These are phyloP conservation scores for Protomyces inundatus DNA, from an alignment of 1,139 yeast species.

Conservation along the genomic window DNA sequence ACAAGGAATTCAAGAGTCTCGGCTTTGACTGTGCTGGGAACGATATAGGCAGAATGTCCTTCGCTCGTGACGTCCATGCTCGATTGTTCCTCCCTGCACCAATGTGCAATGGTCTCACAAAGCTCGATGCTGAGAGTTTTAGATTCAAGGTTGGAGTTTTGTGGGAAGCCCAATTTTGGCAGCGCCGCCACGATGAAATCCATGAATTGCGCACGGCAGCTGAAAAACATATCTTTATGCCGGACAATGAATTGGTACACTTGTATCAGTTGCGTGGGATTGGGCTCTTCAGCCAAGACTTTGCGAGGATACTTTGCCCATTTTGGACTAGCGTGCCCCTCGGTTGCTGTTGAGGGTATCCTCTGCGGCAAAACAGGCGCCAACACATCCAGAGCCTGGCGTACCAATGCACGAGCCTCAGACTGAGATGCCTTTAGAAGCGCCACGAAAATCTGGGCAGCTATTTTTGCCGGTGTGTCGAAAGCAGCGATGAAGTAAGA, in stretches of 20 bases:
- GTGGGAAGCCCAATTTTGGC: constrained; percentile 80
- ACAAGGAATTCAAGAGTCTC: constrained; percentile 78
- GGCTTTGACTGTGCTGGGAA: constrained; percentile 67
- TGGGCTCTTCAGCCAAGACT: constrained; percentile 81
- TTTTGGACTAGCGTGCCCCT: constrained; percentile 15
- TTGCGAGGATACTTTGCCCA: constrained; percentile 98
- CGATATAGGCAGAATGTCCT: not conserved
- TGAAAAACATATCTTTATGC: constrained; percentile 77
- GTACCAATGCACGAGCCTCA: constrained; percentile 77
- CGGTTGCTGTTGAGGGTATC: constrained; percentile 44
- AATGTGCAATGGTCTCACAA: constrained; percentile 73
- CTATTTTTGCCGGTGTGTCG: constrained; percentile 84
- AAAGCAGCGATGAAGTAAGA: constrained; percentile 80
- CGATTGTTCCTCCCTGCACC: constrained; percentile 53
- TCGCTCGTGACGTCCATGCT: constrained; percentile 6
- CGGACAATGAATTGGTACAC: constrained; percentile 86
- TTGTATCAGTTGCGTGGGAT: constrained; percentile 75
- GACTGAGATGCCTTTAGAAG: constrained; percentile 76
- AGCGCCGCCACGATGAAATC: constrained; percentile 89
- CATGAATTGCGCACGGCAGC: constrained; percentile 81
- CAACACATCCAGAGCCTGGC: constrained; percentile 78
- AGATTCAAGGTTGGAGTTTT: constrained; percentile 67
- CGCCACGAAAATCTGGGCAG: constrained; percentile 89
- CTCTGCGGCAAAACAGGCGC: constrained; percentile 85
- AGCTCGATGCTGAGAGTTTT: constrained; percentile 82